phyloP scores from a whole-genome alignment of 2,329 filamentous ascomycete species.

The Fusarium tjaetaba region DNA sequence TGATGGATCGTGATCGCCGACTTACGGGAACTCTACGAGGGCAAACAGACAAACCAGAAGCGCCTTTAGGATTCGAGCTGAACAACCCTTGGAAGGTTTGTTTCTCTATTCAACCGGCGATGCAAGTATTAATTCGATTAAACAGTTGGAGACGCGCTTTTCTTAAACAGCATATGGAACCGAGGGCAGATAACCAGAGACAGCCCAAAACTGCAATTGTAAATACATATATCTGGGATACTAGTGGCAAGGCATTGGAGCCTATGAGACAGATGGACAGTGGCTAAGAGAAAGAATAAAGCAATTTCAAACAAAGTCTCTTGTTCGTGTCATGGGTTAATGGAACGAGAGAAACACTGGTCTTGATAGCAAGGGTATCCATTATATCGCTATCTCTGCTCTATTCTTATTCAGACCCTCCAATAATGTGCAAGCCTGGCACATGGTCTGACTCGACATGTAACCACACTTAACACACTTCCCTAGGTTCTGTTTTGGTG shows the following conservation, averaged over 20 bases:
- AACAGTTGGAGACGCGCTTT: conserved; percentile 64
- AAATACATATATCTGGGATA: conserved; percentile 33
- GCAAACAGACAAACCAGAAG: conserved; percentile 64
- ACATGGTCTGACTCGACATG: conserved; percentile 92
- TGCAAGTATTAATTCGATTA: background rate
- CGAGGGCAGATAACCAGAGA: conserved; percentile 15
- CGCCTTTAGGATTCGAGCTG: conserved; percentile 68
- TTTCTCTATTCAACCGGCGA: conserved; percentile 1
- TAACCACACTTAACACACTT: conserved; percentile 91
- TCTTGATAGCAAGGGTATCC: conserved; percentile 10
- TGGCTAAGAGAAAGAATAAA: conserved; percentile 29
- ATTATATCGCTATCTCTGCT: conserved; percentile 65
- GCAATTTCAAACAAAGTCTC: background rate
- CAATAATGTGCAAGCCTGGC: conserved; percentile 91
- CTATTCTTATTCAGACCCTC: conserved; percentile 89
- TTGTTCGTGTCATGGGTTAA: background rate
- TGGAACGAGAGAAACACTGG: background rate
- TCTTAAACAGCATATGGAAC: conserved; percentile 47
- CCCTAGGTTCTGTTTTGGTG: conserved; percentile 77
- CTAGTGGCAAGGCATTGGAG: conserved; percentile 4
- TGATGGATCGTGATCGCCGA: conserved; percentile 73
- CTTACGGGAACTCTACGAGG: conserved; percentile 68
- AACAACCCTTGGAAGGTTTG: conserved; percentile 73
- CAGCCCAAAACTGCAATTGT: conserved; percentile 25
- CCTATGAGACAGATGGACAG: background rate